phyloP scores from a whole-genome alignment of 2,329 filamentous ascomycete species.

The Aspergillus carbonarius region DNA sequence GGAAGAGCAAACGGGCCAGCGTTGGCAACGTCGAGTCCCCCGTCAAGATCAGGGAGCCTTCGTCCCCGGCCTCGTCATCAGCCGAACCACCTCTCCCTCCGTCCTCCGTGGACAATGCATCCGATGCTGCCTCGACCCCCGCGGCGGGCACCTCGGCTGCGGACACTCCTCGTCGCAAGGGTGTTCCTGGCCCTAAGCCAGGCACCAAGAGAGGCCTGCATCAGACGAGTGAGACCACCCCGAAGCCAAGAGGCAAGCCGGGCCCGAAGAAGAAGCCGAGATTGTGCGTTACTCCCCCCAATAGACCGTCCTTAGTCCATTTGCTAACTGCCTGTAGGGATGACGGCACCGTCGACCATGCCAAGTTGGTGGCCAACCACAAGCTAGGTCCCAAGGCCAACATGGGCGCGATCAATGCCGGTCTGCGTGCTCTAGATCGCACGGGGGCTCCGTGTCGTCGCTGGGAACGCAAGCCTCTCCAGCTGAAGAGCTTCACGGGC shows the following conservation, averaged over 20 bases:
- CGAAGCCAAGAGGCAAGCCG: slow-evolving; percentile 80
- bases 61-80: slow-evolving; percentile 39
- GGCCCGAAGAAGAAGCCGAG: slow-evolving; percentile 95
- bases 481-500: slow-evolving; percentile 89
- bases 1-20: slow-evolving; percentile 17
- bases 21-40: slow-evolving; percentile 20
- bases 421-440: slow-evolving; percentile 88
- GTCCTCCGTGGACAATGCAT: slow-evolving; percentile 43
- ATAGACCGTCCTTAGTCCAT: background rate
- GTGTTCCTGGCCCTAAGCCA: slow-evolving; percentile 66
- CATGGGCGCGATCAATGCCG: slow-evolving; percentile 94
- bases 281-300: slow-evolving; percentile 64
- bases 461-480: slow-evolving; percentile 81
- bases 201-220: slow-evolving; percentile 59
- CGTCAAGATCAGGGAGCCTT: slow-evolving; percentile 30
- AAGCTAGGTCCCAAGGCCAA: slow-evolving; percentile 96
- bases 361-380: slow-evolving; percentile 51
- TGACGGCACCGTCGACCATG: slow-evolving; percentile 49
- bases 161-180: slow-evolving; percentile 69
- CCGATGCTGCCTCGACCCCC: slow-evolving; percentile 42
- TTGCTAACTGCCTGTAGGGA: slow-evolving; percentile 40
- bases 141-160: slow-evolving; percentile 39
- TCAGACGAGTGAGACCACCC: slow-evolving; percentile 57
- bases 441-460: slow-evolving; percentile 88
- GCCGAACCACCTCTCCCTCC: slow-evolving; percentile 35